These are phyloP conservation scores for Clarireedia monteithiana DNA, from an alignment of 2,329 filamentous ascomycete genomes.

Conservation along the genomic window DNA sequence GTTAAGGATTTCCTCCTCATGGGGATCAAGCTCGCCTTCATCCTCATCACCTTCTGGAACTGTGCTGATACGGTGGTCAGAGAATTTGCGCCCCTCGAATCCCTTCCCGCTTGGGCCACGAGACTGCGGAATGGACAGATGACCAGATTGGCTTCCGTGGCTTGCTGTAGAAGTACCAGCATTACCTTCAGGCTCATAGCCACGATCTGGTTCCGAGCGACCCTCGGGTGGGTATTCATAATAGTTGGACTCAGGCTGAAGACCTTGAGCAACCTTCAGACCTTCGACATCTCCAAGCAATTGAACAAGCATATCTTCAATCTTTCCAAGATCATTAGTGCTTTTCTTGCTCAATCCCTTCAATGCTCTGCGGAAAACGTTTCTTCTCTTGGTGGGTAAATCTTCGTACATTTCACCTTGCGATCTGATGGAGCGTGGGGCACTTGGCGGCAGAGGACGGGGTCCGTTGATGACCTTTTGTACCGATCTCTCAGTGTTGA, in stretches of 20 bases:
- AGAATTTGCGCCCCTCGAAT: constrained; percentile 42
- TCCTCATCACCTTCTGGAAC: constrained; percentile 81
- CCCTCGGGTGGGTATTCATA: constrained; percentile 57
- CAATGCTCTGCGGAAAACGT: constrained; percentile 88
- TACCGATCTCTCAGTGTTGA: constrained; percentile 78
- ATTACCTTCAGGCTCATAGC: constrained; percentile 78
- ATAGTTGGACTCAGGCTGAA: constrained; percentile 48
- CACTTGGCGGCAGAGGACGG: constrained; percentile 65
- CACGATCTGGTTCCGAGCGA: constrained; percentile 60
- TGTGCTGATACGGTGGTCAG: constrained; percentile 81
- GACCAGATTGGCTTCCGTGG: constrained; percentile 67
- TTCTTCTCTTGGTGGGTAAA: constrained; percentile 70
- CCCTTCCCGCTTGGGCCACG: constrained; percentile 36
- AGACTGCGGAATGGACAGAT: constrained; percentile 51
- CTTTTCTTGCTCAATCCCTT: constrained; percentile 85
- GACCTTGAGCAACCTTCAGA: constrained; percentile 52
- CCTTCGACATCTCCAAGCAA: constrained; percentile 87
- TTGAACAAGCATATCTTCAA: constrained; percentile 88
- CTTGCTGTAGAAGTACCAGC: constrained; percentile 68
- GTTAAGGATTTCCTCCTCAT: constrained; percentile 41
- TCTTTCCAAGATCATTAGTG: constrained; percentile 77
- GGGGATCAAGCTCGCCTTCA: constrained; percentile 34
- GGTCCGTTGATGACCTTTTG: constrained; percentile 80
- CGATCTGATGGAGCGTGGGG: constrained; percentile 39
- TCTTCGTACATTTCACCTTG: constrained; percentile 48